Conservation (phyloP, 345 rosid genomes). For the Chamaenerion angustifolium region DNA sequence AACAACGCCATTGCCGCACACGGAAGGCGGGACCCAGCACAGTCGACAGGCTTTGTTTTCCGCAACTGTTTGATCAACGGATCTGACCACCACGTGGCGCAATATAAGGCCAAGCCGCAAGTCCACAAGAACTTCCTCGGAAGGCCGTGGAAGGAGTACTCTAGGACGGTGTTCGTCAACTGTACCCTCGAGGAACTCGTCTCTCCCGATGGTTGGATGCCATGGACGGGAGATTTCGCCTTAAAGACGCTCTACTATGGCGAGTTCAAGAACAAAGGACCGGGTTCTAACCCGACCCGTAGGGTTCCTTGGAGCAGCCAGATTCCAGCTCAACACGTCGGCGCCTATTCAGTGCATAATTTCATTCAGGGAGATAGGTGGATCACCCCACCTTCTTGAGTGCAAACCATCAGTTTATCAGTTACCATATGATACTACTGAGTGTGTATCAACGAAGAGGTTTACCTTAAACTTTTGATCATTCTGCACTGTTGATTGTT, state of each 20-base stretch:
- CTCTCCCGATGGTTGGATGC: conserved; percentile 29
- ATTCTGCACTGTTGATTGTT: no score
- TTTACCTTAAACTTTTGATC: no score
- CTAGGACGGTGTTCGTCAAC: conserved; percentile 22
- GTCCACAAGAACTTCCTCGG: conserved; percentile 30
- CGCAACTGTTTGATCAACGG: conserved; percentile 26
- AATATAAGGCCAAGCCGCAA: conserved; percentile 17
- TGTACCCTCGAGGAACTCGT: conserved; percentile 20
- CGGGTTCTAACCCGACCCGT: conserved; percentile 13
- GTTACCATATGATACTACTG: no score
- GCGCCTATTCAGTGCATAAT: conserved; percentile 19
- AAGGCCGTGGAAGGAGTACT: conserved; percentile 43
- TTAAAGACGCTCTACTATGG: conserved; percentile 36
- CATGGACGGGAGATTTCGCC: conserved; percentile 27
- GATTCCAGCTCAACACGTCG: conserved; percentile 20
- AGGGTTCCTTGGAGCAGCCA: conserved; percentile 28
- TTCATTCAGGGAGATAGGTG: conserved; percentile 37
- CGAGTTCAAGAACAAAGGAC: conserved; percentile 26
- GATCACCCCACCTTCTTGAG: conserved; percentile 14
- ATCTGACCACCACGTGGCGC: conserved; percentile 22
- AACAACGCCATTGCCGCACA: conserved; percentile 27
- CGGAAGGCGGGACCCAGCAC: conserved; percentile 33
- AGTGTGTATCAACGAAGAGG: no score
- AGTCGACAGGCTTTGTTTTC: conserved; percentile 32
- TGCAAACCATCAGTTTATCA: no score